Percentiles rank a stretch among this genome's conserved stretches.
Evolutionary conservation across 139 green algal species (phyloP).

Genomic region (Tetradesmus lagerheimii): DNA sequence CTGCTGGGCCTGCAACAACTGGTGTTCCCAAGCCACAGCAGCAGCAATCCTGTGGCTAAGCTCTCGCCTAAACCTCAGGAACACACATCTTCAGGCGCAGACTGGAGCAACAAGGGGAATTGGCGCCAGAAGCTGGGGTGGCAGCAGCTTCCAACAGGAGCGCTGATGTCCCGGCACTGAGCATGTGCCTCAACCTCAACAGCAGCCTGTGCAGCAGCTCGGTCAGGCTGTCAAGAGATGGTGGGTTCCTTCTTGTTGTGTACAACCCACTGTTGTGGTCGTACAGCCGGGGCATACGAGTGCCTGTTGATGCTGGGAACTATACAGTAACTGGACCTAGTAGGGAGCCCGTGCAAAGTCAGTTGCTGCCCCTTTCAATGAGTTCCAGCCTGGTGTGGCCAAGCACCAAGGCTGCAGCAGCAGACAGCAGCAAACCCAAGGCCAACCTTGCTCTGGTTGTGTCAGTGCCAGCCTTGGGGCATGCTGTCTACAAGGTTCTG

Average conservation of each 20-base stretch:
- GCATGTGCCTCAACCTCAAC: conserved; percentile 12
- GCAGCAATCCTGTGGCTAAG: neutral
- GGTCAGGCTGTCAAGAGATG: neutral
- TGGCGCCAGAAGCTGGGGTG: neutral
- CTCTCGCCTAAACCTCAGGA: neutral
- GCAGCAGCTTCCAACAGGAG: neutral
- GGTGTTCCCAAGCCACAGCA: neutral
- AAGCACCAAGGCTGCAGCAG: neutral
- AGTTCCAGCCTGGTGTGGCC: neutral
- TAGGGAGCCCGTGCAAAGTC: neutral
- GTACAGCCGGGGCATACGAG: neutral
- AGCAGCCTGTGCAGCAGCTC: neutral
- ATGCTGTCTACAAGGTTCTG: neutral
- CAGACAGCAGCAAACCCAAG: neutral
- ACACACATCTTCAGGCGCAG: neutral
- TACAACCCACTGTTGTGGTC: conserved; percentile 14
- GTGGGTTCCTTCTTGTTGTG: conserved; percentile 10
- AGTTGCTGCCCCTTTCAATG: neutral
- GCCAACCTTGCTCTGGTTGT: neutral
- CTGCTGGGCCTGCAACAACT: neutral
- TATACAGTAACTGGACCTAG: neutral
- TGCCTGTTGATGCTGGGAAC: neutral
- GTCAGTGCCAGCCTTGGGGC: neutral
- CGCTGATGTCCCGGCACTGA: neutral
- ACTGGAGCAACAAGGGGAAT: neutral